Percentiles rank a stretch among this genome's conserved stretches.
These are phyloP conservation scores for Epichloe baconii DNA, from an alignment of 2,329 filamentous ascomycete species.

Conservation along the genomic window DNA sequence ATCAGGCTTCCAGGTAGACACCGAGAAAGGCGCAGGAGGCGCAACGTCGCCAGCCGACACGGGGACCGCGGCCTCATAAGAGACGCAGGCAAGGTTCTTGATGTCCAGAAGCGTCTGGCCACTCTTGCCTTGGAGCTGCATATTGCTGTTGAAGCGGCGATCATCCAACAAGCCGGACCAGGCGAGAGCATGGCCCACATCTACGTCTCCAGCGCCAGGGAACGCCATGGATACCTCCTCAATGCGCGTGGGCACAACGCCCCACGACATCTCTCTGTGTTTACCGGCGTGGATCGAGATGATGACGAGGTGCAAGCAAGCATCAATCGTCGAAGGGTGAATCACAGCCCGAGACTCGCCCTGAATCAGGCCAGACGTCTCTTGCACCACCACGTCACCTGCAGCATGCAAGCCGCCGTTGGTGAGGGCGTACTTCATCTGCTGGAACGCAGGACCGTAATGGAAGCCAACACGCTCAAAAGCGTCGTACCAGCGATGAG, in stretches of 20 bases:
- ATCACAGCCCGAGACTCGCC: constrained; percentile 26
- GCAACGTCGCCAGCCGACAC: too few species aligned
- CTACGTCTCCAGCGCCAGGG: constrained; percentile 6
- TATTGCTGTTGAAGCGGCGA: too few species aligned
- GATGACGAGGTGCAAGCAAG: constrained; percentile 20
- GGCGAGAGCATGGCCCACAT: background rate
- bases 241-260: constrained; percentile 17
- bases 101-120: too few species aligned
- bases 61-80: too few species aligned
- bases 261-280: constrained; percentile 16
- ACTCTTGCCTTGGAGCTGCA: too few species aligned
- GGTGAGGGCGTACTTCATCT: constrained; percentile 16
- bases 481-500: constrained; percentile 15
- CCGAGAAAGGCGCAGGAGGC: too few species aligned
- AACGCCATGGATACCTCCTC: constrained; percentile 16
- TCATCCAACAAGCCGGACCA: background rate
- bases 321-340: constrained; percentile 27
- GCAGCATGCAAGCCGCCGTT: constrained; percentile 12
- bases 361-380: background rate
- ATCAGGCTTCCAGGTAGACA: too few species aligned
- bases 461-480: constrained; percentile 23
- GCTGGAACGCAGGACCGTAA: constrained; percentile 26
- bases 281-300: constrained; percentile 17
- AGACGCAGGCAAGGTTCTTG: too few species aligned
- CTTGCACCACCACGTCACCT: background rate